These are phyloP conservation scores for Gossypium sturtianum DNA, from an alignment of 345 rosid species.

Conservation along the genomic window DNA sequence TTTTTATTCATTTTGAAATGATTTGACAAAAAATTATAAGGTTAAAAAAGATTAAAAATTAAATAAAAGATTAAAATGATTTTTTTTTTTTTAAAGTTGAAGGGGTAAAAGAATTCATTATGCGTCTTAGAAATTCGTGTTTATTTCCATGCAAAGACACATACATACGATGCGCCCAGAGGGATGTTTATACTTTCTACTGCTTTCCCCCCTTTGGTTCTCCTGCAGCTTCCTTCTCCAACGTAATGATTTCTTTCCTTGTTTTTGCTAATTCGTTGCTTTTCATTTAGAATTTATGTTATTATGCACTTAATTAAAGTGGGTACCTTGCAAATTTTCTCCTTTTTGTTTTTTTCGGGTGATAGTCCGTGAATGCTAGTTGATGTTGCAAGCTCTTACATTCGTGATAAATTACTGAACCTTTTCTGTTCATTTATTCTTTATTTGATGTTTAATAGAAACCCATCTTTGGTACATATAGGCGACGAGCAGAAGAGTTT, in stretches of 20 bases:
- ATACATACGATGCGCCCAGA: slow-evolving; percentile 26
- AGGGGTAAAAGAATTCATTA: no score
- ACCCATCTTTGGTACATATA: slow-evolving; percentile 36
- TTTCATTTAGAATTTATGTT: slow-evolving; percentile 2
- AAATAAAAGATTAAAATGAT: no score
- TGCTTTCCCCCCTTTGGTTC: slow-evolving; percentile 36
- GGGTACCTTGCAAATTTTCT: not conserved
- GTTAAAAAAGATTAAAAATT: no score
- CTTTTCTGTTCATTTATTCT: not conserved
- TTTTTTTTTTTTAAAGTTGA: no score
- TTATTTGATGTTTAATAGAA: slow-evolving; percentile 43
- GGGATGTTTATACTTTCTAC: slow-evolving; percentile 33
- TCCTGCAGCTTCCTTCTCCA: slow-evolving; percentile 57
- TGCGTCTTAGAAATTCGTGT: not conserved
- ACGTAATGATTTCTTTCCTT: slow-evolving; percentile 23
- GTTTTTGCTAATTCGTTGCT: not conserved
- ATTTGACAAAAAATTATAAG: no score
- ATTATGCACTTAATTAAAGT: not conserved
- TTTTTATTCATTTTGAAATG: no score
- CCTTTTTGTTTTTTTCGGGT: not conserved
- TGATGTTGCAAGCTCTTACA: not conserved
- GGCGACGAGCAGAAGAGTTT: slow-evolving; percentile 63
- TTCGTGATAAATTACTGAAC: not conserved
- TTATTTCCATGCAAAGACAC: slow-evolving; percentile 1
- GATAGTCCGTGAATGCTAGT: not conserved